A percentile compares a stretch with the other conserved stretches of the same genome.
phyloP scores from a whole-genome alignment of 2,329 filamentous ascomycete species.

The Metarhizium robertsii region DNA sequence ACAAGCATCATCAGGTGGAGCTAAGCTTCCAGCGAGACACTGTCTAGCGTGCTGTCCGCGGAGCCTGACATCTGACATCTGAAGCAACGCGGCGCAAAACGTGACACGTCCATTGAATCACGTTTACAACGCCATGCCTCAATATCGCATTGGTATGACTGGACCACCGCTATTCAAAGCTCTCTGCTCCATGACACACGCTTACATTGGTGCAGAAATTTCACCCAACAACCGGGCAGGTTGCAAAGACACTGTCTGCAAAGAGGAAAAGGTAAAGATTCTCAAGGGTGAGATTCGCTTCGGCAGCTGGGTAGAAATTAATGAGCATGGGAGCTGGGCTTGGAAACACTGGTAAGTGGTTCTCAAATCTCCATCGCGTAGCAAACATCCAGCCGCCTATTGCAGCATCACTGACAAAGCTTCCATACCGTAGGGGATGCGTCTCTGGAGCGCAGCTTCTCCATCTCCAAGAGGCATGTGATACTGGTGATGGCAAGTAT shows the following conservation, averaged over 20 bases:
- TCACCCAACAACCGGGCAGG: conserved; percentile 62
- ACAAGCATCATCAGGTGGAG: neutral
- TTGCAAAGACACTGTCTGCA: conserved; percentile 68
- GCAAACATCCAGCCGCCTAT: neutral
- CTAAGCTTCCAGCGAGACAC: neutral
- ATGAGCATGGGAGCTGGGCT: conserved; percentile 53
- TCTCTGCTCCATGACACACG: neutral
- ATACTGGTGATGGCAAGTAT: conserved; percentile 33
- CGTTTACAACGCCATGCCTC: conserved; percentile 26
- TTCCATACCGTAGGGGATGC: conserved; percentile 59
- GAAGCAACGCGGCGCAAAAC: neutral
- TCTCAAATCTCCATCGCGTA: neutral
- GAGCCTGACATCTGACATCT: no score
- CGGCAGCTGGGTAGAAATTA: conserved; percentile 60
- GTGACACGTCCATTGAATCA: neutral
- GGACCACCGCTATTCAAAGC: neutral
- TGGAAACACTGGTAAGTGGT: conserved; percentile 78
- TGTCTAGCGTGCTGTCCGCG: neutral
- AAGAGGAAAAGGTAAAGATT: conserved; percentile 61
- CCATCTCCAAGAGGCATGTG: conserved; percentile 52
- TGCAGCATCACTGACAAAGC: neutral
- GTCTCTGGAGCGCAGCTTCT: conserved; percentile 66
- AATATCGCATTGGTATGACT: conserved; percentile 37
- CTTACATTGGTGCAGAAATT: conserved; percentile 47
- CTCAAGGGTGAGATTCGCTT: conserved; percentile 70